A percentile compares a stretch with the other conserved stretches of the same genome.
Evolutionary conservation across 164 flowering plant species (phyloP).

Genomic region (Nymphaea thermarum): DNA sequence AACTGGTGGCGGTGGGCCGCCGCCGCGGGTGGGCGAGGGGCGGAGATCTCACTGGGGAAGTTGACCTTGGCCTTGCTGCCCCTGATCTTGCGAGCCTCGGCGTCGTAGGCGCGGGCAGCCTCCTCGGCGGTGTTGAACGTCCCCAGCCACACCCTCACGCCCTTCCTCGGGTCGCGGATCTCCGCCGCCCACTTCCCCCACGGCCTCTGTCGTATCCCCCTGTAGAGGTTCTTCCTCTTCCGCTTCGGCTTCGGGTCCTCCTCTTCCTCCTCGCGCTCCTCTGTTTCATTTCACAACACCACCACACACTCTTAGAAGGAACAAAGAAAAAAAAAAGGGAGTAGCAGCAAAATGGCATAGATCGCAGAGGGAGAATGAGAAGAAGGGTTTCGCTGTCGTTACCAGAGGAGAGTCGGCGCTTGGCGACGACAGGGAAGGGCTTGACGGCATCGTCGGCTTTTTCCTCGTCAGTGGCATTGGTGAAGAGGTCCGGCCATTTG

Average conservation of each 20-base stretch:
- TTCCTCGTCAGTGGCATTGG: constrained; percentile 2
- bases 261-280: constrained; percentile 5
- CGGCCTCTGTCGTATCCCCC: constrained; percentile 87
- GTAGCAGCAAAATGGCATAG: background rate
- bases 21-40: background rate
- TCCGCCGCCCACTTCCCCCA: constrained; percentile 99
- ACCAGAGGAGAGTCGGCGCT: background rate
- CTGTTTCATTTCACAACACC: background rate
- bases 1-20: background rate
- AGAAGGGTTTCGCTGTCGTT: too few relatives aligned
- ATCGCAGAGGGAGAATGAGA: too few relatives aligned
- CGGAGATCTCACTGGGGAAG: constrained; percentile 50
- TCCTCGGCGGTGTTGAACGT: constrained; percentile 91
- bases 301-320: background rate
- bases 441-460: constrained; percentile 17
- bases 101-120: constrained; percentile 90
- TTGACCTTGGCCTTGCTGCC: constrained; percentile 92
- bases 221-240: constrained; percentile 72
- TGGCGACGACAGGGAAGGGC: background rate
- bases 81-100: constrained; percentile 73
- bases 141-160: constrained; percentile 91
- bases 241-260: constrained; percentile 17
- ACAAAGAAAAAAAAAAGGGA: too few relatives aligned
- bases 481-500: constrained; percentile 31
- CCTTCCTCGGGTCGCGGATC: constrained; percentile 91